Evolutionary conservation across 179 eudicot genomes (phyloP), one percentile per base, ranked within the genome.

Genomic region (Silene vulgaris): DNA sequence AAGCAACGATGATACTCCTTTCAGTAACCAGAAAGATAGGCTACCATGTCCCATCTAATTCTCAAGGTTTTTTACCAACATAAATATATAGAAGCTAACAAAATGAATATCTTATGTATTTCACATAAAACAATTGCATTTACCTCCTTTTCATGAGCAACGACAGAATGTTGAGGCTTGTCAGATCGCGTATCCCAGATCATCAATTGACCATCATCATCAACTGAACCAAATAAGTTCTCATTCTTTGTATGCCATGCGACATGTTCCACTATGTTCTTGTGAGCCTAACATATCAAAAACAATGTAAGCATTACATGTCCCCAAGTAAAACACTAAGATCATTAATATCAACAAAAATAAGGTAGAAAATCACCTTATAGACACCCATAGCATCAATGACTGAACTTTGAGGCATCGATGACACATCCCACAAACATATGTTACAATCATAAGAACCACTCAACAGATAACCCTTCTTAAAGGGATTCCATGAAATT

Each of bases 91-190:
- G 30, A 68, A 19, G 45, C 45, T 11, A 52, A 26, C 6, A 69
- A 71, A 26, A 30, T 16, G 8, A 19, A 28, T 19, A 19, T 61
- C 20, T 2, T 71, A 5, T 43, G 32, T 59, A 20, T 45, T 5
- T 66, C 40, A 45, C 57, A 12, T 6, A 45, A 1, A 12, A 65
- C 19, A 17, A 20, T 6, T 56, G 23, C 54, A 21, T 14, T 74
- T 61, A 90, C 98, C 97, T 92, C 98, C 79, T 89, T 90, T 80
- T 90, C 95, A 78, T 94, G 98, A 70, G 88, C 92, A 35, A 80
- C 68, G 63, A 88, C 86, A 61, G 96, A 88, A 5, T 92, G 93
- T 57, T 89, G 87, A 68, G 90, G 89, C 78, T 86, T 95, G 76
- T 87, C 89, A n/a, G 92, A 81, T 9, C 98, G 96, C 80, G 82